Evolutionary conservation across 1,284 basidiomycete species (phyloP), one percentile per base, ranked within the genome.

Genomic region (Apiotrichum veenhuisii): DNA sequence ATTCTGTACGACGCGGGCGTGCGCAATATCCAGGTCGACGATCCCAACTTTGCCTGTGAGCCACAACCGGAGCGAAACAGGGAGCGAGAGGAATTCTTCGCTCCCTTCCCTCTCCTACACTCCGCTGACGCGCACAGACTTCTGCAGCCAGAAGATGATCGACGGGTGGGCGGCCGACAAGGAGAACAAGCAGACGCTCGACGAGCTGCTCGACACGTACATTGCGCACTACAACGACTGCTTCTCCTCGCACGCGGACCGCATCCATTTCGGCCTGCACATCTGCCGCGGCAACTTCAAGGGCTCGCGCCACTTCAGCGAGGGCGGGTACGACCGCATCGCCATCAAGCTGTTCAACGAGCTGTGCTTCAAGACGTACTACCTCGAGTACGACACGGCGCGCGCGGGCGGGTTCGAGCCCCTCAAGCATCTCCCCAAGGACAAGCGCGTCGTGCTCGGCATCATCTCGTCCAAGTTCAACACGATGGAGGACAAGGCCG

Each of bases 251-350:
- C 81, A 83, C 41, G 86, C 86, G 1, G 64, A 65, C 36, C 87
- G 89, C 75, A 81, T 91, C 78, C 82, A 77, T 40, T 77, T 86
- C 30, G 84, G 87, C 12, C 74, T 90, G 30, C 89, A 91, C 71
- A 82, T 89, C 63, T 90, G 88, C 74, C 82, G 88, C 52, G 87
- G 62, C 54, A 91, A 91, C 78, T 89, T 84, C 79, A 85, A 79
- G 74, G 81, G 82, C 54, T 85, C 86, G 23, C 69, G 83, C 17
- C 83, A 87, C 68, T 89, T 88, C 74, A 80, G 81, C 26, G 85
- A 88, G 70, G 87, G 88, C 7, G 83, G 85, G 0, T 91, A 91
- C 70, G 84, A 83, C 69, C 81, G 80, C 38, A 89, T 91, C 68
- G 86, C 88, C 14, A 73, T 79, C 64, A 87, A 66, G 34, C 67